Evolutionary conservation across 768 basidiomycete species (phyloP), one percentile per base, ranked within the genome.

Genomic region (Mycena polygramma): DNA sequence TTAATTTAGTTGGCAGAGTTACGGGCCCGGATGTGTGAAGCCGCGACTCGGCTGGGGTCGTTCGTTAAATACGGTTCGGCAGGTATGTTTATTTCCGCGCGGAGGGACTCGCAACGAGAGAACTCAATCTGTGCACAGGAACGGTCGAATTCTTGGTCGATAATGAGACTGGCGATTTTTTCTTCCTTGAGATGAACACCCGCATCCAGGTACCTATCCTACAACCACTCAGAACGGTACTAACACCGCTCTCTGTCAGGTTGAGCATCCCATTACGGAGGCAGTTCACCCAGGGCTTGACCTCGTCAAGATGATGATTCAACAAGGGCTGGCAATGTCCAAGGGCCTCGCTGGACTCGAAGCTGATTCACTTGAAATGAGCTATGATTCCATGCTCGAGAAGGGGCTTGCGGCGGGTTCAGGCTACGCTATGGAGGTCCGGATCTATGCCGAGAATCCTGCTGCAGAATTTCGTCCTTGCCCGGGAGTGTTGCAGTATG

Each of bases 161-260:
- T 70, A 83, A 89, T 52, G 63, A 79, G 0, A 87, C 86, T 0
- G 85, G 82, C 0, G 74, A 81, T 1, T 91, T 90, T 79, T 92
- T 84, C 80, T 93, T 92, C 69, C 82, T 93, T 15, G 91, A 93
- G 77, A 89, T 92, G 87, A 92, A 93, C 70, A 89, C 90, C 0
- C 84, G 91, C 11, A 86, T 91, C 53, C 90, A 91, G 75, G 89
- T 84, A 61, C 60, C 74, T 41, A 30, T 41, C 2, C 9, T 10
- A 46, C 48, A 10, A 15, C n/a, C 11, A n/a, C n/a, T 49, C 48
- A 1, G 19, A 48, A 48, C 46, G 1, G 5, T 15, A 10, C 41
- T 49, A 49, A 17, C 20, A 37, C 37, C 7, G 10, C 1, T 35
- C 63, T 59, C 6, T 30, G 13, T 11, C 73, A 91, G 84, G 90